phyloP scores from a whole-genome alignment of 805 yeast species.

The Cephaloascus fragrans region DNA sequence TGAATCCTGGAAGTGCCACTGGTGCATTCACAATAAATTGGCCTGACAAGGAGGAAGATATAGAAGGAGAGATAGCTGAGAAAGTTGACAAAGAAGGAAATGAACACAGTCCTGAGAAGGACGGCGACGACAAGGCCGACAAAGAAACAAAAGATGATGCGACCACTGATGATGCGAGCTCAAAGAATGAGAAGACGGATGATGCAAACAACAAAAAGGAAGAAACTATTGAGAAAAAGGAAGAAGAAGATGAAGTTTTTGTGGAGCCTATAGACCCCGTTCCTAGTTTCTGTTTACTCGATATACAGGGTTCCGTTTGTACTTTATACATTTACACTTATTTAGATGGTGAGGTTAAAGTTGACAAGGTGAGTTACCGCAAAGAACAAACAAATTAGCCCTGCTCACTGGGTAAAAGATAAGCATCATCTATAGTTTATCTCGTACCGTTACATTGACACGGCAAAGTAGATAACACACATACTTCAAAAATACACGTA shows the following conservation, averaged over 20 bases:
- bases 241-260: conserved; percentile 11
- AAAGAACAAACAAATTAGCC: conserved; percentile 39
- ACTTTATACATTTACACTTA: conserved; percentile 80
- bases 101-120: conserved; percentile 15
- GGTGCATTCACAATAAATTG: conserved; percentile 70
- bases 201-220: conserved; percentile 10
- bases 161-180: not conserved
- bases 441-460: too few species aligned
- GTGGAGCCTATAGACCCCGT: conserved; percentile 24
- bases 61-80: conserved; percentile 21
- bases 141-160: conserved; percentile 6
- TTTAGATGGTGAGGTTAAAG: conserved; percentile 76
- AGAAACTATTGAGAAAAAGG: conserved; percentile 2
- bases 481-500: not conserved
- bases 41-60: conserved; percentile 45
- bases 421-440: too few species aligned
- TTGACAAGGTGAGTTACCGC: conserved; percentile 72
- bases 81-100: conserved; percentile 21
- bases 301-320: conserved; percentile 70
- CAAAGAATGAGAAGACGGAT: conserved; percentile 1
- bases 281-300: conserved; percentile 85
- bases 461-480: too few species aligned
- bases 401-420: too few species aligned
- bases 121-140: conserved; percentile 6
- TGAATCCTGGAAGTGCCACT: conserved; percentile 96